These are phyloP conservation scores for Puya raimondii DNA, from an alignment of 176 grass and related monocot species.

Conservation along the genomic window DNA sequence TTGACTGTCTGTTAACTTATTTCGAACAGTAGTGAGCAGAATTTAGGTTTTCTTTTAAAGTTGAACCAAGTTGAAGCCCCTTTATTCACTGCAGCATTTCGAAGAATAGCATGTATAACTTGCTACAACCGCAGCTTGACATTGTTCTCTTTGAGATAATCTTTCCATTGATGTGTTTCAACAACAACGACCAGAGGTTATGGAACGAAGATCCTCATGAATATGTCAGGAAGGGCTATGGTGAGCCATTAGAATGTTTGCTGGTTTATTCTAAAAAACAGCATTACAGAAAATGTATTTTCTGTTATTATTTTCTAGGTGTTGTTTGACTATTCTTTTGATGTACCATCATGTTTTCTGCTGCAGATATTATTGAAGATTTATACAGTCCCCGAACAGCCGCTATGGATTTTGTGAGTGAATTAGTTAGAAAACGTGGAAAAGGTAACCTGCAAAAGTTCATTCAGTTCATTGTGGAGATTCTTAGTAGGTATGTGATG, in stretches of 20 bases:
- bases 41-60: no score
- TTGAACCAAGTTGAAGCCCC: not conserved
- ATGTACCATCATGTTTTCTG: constrained; percentile 4
- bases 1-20: not conserved
- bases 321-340: constrained; percentile 1
- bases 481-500: constrained; percentile 54
- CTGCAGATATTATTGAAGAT: constrained; percentile 89
- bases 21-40: not conserved
- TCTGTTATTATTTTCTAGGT: not conserved
- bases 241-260: constrained; percentile 34
- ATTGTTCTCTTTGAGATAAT: constrained; percentile 86
- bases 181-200: constrained; percentile 81
- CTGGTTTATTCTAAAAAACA: constrained; percentile 2
- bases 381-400: constrained; percentile 88
- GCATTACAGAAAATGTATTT: not conserved
- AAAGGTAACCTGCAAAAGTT: constrained; percentile 82
- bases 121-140: constrained; percentile 85
- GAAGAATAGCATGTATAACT: constrained; percentile 87
- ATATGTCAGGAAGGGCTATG: constrained; percentile 96
- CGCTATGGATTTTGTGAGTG: constrained; percentile 90
- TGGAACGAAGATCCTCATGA: constrained; percentile 98
- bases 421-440: constrained; percentile 86
- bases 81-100: constrained; percentile 60
- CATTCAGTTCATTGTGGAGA: constrained; percentile 83
- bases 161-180: constrained; percentile 98